Evolutionary conservation across 176 grass and related monocot species (phyloP).

Genomic region (Oryza longistaminata): DNA sequence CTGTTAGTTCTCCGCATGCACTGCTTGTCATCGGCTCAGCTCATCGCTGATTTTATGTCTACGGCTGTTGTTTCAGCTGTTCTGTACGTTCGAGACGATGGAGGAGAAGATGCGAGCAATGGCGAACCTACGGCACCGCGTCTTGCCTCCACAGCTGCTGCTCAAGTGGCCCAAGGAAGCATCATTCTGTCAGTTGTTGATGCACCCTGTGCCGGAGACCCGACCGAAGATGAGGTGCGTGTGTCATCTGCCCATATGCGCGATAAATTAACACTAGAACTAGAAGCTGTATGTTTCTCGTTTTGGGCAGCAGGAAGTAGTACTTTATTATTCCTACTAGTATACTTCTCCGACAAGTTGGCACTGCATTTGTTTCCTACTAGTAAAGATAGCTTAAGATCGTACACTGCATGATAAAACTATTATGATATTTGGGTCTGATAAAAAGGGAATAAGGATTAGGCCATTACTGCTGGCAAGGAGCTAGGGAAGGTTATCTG

Average conservation of each 20-base stretch:
- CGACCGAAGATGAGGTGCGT: conserved; percentile 85
- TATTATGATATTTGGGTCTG: not conserved
- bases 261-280: not conserved
- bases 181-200: conserved; percentile 90
- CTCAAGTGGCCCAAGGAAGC: conserved; percentile 96
- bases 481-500: not conserved
- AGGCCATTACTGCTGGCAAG: not conserved
- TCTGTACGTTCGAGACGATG: conserved; percentile 72
- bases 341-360: conserved; percentile 10
- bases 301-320: conserved; percentile 2
- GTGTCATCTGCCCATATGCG: not conserved
- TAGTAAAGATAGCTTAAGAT: not conserved
- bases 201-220: conserved; percentile 77
- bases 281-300: not conserved
- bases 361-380: not conserved
- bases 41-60: not conserved
- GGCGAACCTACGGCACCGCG: conserved; percentile 77
- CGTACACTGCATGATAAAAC: conserved; percentile 1
- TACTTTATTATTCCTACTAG: conserved; percentile 15
- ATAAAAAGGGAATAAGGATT: not conserved
- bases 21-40: not conserved
- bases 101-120: conserved; percentile 88
- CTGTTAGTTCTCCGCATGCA: not conserved
- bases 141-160: conserved; percentile 75
- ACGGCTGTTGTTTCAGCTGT: conserved; percentile 49